phyloP scores from a whole-genome alignment of 306 rosid species.

The Ormosia emarginata region DNA sequence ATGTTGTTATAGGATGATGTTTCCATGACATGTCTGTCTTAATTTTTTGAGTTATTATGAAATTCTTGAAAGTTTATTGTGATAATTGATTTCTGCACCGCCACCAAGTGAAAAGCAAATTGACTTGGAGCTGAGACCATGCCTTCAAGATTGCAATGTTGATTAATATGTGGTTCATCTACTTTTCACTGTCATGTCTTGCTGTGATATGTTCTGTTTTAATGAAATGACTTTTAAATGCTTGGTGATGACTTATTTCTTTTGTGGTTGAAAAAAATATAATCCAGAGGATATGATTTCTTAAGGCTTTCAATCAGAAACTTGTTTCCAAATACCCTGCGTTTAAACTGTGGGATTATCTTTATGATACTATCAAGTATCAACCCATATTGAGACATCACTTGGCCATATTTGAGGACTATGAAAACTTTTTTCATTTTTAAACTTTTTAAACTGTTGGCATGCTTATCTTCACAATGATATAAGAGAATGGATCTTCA shows the following conservation, averaged over 20 bases:
- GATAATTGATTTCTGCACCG: constrained; percentile 29
- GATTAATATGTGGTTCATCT: constrained; percentile 15
- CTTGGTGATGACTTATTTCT: background rate
- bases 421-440: background rate
- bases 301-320: background rate
- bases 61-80: constrained; percentile 23
- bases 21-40: constrained; percentile 22
- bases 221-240: background rate
- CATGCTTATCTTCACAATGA: background rate
- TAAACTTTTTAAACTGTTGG: background rate
- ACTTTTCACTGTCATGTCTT: background rate
- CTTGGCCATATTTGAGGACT: background rate
- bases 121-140: constrained; percentile 14
- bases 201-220: background rate
- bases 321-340: background rate
- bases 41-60: constrained; percentile 15
- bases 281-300: background rate
- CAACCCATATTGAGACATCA: background rate
- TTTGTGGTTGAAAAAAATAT: background rate
- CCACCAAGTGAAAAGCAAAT: constrained; percentile 14
- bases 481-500: background rate
- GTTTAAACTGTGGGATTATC: background rate
- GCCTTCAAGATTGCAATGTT: background rate
- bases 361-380: background rate
- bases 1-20: constrained; percentile 20